These are phyloP conservation scores for Penicillium samsonianum DNA, from an alignment of 495 filamentous ascomycete genomes.

Conservation along the genomic window DNA sequence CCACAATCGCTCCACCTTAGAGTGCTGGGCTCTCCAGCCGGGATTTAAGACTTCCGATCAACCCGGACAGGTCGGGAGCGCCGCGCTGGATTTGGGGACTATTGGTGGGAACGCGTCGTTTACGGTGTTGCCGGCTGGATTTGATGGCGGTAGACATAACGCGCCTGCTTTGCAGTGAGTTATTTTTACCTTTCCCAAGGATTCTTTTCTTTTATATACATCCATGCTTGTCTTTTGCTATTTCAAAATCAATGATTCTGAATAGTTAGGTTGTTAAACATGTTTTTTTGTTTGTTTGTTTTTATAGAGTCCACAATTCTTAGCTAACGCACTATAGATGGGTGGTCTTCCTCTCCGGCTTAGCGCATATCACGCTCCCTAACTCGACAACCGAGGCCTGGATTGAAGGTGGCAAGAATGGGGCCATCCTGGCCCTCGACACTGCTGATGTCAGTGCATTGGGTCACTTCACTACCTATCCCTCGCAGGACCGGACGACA, in stretches of 20 bases:
- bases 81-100: slow-evolving; percentile 35
- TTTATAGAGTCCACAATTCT: no score
- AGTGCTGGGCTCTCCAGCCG: slow-evolving; percentile 55
- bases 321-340: slow-evolving; percentile 37
- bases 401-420: slow-evolving; percentile 47
- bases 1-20: slow-evolving; percentile 47
- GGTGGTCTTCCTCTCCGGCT: slow-evolving; percentile 53
- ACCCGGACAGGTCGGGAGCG: slow-evolving; percentile 47
- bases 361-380: slow-evolving; percentile 53
- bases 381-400: slow-evolving; percentile 39
- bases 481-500: slow-evolving; percentile 43
- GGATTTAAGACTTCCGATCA: slow-evolving; percentile 41
- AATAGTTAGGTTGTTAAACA: not conserved
- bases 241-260: not conserved
- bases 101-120: slow-evolving; percentile 40
- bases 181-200: not conserved
- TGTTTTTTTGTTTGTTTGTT: not conserved
- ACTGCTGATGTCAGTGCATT: slow-evolving; percentile 45
- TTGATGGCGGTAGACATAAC: slow-evolving; percentile 54
- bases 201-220: no score
- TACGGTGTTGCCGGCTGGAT: slow-evolving; percentile 43
- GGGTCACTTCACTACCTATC: slow-evolving; percentile 53
- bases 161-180: slow-evolving; percentile 53
- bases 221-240: not conserved
- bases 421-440: slow-evolving; percentile 52